Evolutionary conservation across 495 filamentous ascomycete genomes (phyloP), one percentile per base, ranked within the genome.

Genomic region (Penicillium diatomitis): DNA sequence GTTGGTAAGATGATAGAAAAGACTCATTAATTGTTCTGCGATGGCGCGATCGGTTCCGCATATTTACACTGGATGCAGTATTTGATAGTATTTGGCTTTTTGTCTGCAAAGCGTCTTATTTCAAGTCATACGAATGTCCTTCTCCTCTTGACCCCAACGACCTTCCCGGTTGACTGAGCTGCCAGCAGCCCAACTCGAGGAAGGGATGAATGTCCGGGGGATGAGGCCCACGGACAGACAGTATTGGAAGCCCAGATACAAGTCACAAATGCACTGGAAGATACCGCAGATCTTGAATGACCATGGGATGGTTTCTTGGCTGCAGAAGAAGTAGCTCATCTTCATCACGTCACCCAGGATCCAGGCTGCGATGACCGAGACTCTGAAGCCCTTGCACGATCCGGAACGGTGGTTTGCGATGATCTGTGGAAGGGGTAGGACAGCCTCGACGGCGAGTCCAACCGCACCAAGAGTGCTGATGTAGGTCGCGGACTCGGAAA

Each of bases 331-430:
- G 73, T 87, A 98, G 40, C 84, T 84, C 81, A 95, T 86, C 75
- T 98, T 98, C 85, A 96, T 94, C 33, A 80, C 71, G 69, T 98
- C 92, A 54, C 92, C 92, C 8, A 88, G 64, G 51, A 98, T 68
- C 92, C 92, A 98, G 41, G 85, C 88, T 4, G 75, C 83, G 28
- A 96, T 68, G 5, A 98, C 89, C 8, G 84, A 90, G 5, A 95
- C 38, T 3, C 92, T 80, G 69, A 98, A 96, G 6, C 92, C 92
- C 60, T 86, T 86, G 70, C 89, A 96, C 4, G 87, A 91, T 40
- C 78, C 77, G 0, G 83, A 80, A 27, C 75, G 80, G 52, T 85
- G 75, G 65, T 97, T 98, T 20, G 84, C 71, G 29, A 95, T 38
- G 27, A 96, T 84, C 67, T 98, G 92, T 8, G 92, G 92, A 9